These are phyloP conservation scores for Wickerhamomyces kurtzmanii DNA, from an alignment of 805 yeast genomes.

Conservation along the genomic window DNA sequence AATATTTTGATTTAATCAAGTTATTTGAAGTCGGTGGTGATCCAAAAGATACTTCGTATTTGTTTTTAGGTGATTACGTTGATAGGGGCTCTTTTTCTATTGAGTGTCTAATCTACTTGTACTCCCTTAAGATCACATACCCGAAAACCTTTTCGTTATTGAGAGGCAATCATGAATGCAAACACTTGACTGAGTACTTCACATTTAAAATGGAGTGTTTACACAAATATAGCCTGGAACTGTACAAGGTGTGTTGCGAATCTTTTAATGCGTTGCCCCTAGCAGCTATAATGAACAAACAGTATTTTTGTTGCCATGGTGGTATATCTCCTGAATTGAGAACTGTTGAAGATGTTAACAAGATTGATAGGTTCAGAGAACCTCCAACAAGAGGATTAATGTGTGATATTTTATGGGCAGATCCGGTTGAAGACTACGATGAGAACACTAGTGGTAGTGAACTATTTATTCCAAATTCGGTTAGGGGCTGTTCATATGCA, in stretches of 20 bases:
- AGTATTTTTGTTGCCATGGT: slow-evolving; percentile 94
- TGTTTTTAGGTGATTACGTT: slow-evolving; percentile 90
- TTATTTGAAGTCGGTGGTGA: slow-evolving; percentile 90
- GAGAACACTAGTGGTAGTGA: slow-evolving; percentile 34
- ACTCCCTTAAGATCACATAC: slow-evolving; percentile 68
- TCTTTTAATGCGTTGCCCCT: slow-evolving; percentile 85
- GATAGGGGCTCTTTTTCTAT: slow-evolving; percentile 90
- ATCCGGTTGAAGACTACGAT: slow-evolving; percentile 88
- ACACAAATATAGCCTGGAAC: slow-evolving; percentile 58
- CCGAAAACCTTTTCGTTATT: slow-evolving; percentile 71
- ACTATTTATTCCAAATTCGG: slow-evolving; percentile 53
- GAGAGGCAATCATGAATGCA: slow-evolving; percentile 93
- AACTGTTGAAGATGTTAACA: slow-evolving; percentile 56
- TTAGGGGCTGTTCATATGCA: slow-evolving; percentile 89
- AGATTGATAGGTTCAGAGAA: slow-evolving; percentile 73
- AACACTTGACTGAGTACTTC: slow-evolving; percentile 87
- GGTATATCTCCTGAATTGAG: slow-evolving; percentile 84
- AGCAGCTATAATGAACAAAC: slow-evolving; percentile 89
- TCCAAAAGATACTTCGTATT: slow-evolving; percentile 65
- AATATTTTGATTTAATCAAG: slow-evolving; percentile 81
- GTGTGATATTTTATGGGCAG: slow-evolving; percentile 96
- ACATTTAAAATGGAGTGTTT: slow-evolving; percentile 87
- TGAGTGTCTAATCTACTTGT: slow-evolving; percentile 70
- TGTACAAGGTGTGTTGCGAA: slow-evolving; percentile 65
- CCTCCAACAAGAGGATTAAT: slow-evolving; percentile 90